Percentiles rank a stretch among this genome's conserved stretches.
Evolutionary conservation across 75 land plant genomes (phyloP).

Genomic region (Picea glauca): DNA sequence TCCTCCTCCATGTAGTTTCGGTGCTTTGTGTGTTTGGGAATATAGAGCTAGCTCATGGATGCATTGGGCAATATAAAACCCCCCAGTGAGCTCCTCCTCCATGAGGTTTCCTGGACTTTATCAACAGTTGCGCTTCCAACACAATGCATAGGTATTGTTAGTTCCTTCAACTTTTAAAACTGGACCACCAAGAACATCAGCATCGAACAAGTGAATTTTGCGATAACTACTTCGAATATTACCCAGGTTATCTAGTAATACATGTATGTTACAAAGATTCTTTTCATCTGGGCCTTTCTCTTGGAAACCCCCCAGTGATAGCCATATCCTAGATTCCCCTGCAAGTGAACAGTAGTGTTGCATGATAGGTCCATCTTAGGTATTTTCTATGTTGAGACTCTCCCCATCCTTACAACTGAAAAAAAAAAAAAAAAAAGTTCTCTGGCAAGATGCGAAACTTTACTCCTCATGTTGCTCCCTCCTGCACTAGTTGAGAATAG

Average conservation of each 20-base stretch:
- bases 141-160: too few relatives aligned
- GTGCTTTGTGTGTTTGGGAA: too few relatives aligned
- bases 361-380: conserved; percentile 86
- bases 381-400: conserved; percentile 69
- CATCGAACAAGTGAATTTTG: conserved; percentile 78
- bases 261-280: conserved; percentile 86
- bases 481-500: conserved; percentile 85
- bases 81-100: too few relatives aligned
- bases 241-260: conserved; percentile 79
- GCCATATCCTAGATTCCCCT: conserved; percentile 86
- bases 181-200: too few relatives aligned
- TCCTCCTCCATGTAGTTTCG: too few relatives aligned
- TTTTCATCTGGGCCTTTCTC: conserved; percentile 85
- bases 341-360: conserved; percentile 81
- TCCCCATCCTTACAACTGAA: conserved; percentile 59
- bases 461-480: conserved; percentile 84
- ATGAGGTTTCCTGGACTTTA: too few relatives aligned
- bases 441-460: conserved; percentile 88
- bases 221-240: conserved; percentile 61
- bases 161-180: too few relatives aligned
- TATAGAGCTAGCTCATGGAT: too few relatives aligned
- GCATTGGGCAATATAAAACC: too few relatives aligned
- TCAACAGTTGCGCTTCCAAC: too few relatives aligned
- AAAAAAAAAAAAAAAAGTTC: conserved; percentile 67
- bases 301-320: conserved; percentile 96